A percentile compares a stretch with the other conserved stretches of the same genome.
These are phyloP conservation scores for Aspergillus fischeri DNA, from an alignment of 2,329 filamentous ascomycete genomes.

Conservation along the genomic window DNA sequence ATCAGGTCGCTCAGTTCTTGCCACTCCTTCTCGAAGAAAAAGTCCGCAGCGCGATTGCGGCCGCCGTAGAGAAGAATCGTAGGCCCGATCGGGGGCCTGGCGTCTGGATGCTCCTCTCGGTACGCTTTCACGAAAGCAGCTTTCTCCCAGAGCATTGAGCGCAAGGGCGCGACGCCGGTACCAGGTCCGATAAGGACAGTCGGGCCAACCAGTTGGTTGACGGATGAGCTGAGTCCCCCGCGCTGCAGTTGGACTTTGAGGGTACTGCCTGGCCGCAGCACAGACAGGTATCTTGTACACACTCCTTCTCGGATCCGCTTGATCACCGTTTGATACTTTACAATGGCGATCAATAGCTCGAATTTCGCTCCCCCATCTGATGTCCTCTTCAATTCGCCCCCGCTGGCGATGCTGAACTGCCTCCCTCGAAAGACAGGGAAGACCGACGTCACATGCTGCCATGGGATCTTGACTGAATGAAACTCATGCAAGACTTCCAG, in stretches of 20 bases:
- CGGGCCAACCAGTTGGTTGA: conserved; percentile 49
- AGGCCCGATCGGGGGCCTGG: conserved; percentile 34
- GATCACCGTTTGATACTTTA: conserved; percentile 86
- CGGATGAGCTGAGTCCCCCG: conserved; percentile 48
- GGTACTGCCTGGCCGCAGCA: conserved; percentile 54
- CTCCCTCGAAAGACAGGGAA: conserved; percentile 82
- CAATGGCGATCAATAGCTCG: conserved; percentile 77
- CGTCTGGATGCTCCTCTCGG: conserved; percentile 23
- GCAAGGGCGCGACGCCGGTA: conserved; percentile 81
- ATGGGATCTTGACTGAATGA: conserved; percentile 74
- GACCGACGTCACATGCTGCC: conserved; percentile 64
- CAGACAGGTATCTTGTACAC: conserved; percentile 79
- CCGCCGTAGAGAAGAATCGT: conserved; percentile 78
- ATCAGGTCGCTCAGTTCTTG: conserved; percentile 37
- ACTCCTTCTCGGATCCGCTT: conserved; percentile 80
- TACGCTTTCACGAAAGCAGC: conserved; percentile 33
- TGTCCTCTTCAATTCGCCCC: conserved; percentile 48
- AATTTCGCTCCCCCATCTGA: conserved; percentile 47
- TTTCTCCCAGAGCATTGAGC: conserved; percentile 77
- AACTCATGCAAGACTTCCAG: conserved; percentile 92
- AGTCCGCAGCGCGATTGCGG: conserved; percentile 70
- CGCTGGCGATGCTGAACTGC: conserved; percentile 88
- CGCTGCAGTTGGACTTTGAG: conserved; percentile 58
- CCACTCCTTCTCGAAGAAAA: conserved; percentile 80
- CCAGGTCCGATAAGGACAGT: conserved; percentile 78